phyloP scores from a whole-genome alignment of 768 basidiomycete species.

The Piloderma croceum region DNA sequence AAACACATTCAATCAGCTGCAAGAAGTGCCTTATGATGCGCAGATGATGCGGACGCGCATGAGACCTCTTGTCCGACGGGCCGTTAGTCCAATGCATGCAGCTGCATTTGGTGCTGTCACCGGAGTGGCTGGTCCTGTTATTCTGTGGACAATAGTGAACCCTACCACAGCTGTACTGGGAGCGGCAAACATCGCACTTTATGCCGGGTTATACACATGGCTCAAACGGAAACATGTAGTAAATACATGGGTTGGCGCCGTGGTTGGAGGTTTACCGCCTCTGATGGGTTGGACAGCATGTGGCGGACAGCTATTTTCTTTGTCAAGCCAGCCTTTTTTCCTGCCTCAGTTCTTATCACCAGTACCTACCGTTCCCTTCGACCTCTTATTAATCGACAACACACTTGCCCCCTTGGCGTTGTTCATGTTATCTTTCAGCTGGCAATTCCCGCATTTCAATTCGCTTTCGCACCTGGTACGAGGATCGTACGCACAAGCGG shows the following conservation, averaged over 20 bases:
- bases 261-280: conserved; percentile 91
- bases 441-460: conserved; percentile 23
- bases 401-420: conserved; percentile 68
- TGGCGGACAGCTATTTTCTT: conserved; percentile 71
- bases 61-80: conserved; percentile 79
- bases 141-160: conserved; percentile 81
- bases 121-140: conserved; percentile 69
- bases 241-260: conserved; percentile 93
- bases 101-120: conserved; percentile 70
- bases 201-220: conserved; percentile 89
- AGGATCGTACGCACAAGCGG: conserved; percentile 85
- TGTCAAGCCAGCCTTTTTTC: conserved; percentile 54
- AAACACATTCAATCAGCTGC: conserved; percentile 90
- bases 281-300: conserved; percentile 99
- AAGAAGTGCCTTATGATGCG: conserved; percentile 93
- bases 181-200: conserved; percentile 77
- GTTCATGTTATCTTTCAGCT: background rate
- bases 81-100: conserved; percentile 84
- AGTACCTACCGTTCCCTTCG: conserved; percentile 26
- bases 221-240: conserved; percentile 75
- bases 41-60: conserved; percentile 91
- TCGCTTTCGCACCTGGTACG: conserved; percentile 83
- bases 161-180: conserved; percentile 83
- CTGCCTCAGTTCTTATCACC: conserved; percentile 55
- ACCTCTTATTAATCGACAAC: conserved; percentile 61